These are phyloP conservation scores for Fomitiporia mediterranea DNA, from an alignment of 1,284 basidiomycete species.

Conservation along the genomic window DNA sequence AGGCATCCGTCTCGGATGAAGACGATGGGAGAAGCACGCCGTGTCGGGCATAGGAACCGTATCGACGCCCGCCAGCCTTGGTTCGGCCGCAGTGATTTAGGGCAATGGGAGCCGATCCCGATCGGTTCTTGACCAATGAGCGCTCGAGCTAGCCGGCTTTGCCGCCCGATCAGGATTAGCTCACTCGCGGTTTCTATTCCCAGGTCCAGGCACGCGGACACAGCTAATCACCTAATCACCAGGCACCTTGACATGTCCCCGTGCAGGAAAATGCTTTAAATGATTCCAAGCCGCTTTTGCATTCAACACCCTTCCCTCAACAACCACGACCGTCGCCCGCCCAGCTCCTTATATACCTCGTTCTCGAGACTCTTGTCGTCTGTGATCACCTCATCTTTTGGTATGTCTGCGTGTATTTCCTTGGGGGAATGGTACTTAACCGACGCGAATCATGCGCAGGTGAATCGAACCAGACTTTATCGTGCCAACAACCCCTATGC, in stretches of 20 bases:
- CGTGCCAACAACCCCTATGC: neutral
- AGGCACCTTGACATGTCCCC: neutral
- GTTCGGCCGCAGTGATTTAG: neutral
- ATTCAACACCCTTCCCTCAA: neutral
- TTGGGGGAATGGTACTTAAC: neutral
- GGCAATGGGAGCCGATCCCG: neutral
- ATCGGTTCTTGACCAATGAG: neutral
- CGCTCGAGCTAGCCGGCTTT: neutral
- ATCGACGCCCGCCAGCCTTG: neutral
- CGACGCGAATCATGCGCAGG: no score
- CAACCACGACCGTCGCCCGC: neutral
- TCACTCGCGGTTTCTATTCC: neutral
- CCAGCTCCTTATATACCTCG: no score
- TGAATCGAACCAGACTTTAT: no score
- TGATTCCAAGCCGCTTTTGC: neutral
- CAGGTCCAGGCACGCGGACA: slow-evolving; percentile 3
- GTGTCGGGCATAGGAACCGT: neutral
- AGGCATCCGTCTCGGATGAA: no score
- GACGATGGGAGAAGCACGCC: neutral
- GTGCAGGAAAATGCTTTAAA: neutral
- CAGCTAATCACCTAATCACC: neutral
- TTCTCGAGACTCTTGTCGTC: neutral
- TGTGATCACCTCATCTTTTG: neutral
- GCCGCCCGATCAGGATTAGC: neutral
- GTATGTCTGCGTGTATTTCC: neutral